phyloP scores from a whole-genome alignment of 2,329 filamentous ascomycete genomes.

The Trichophyton simii region DNA sequence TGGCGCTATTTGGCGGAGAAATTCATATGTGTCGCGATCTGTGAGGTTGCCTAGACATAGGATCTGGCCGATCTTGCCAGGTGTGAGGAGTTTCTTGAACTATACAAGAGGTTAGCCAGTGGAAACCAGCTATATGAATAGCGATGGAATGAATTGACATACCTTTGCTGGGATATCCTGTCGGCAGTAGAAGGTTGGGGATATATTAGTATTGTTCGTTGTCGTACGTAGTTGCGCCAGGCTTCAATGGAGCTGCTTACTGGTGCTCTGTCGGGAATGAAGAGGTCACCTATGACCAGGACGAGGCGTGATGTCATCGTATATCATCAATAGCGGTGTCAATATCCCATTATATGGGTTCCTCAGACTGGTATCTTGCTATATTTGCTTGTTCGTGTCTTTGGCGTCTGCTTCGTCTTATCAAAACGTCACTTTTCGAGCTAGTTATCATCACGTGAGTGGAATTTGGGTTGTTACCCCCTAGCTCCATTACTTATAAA shows the following conservation, averaged over 20 bases:
- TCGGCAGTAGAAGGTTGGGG: neutral
- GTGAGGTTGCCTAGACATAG: constrained; percentile 71
- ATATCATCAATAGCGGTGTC: constrained; percentile 6
- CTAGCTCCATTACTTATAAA: no score
- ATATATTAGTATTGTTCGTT: neutral
- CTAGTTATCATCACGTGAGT: no score
- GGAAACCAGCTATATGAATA: no score
- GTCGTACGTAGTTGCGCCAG: neutral
- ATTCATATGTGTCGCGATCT: constrained; percentile 68
- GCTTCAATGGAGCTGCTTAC: constrained; percentile 31
- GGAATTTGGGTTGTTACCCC: no score
- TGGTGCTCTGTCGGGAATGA: constrained; percentile 83
- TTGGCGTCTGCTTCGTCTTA: neutral
- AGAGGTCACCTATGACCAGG: constrained; percentile 81
- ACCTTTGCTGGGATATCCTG: constrained; percentile 80
- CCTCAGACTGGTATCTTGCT: neutral
- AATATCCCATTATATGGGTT: constrained; percentile 7
- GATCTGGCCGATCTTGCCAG: constrained; percentile 71
- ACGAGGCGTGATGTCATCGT: constrained; percentile 73
- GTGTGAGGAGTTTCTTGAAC: constrained; percentile 77
- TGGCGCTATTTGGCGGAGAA: constrained; percentile 61
- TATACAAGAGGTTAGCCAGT: constrained; percentile 26
- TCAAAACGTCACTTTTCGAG: neutral
- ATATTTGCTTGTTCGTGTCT: neutral
- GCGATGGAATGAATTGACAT: neutral